A percentile compares a stretch with the other conserved stretches of the same genome.
Evolutionary conservation across 805 yeast genomes (phyloP).

Genomic region (Yamadazyma nakazawae): DNA sequence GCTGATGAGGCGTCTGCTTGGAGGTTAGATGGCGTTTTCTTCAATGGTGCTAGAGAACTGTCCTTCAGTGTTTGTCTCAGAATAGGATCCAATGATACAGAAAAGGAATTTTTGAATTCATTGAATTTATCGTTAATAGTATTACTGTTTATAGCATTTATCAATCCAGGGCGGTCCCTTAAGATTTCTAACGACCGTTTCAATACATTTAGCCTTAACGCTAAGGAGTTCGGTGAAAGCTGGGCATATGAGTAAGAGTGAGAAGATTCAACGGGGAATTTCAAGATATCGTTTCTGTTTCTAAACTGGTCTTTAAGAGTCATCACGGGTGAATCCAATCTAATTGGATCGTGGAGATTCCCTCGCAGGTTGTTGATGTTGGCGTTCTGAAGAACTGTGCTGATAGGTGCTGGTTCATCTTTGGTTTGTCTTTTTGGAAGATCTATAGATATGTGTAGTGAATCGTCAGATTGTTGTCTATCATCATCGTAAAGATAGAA

Average conservation of each 20-base stretch:
- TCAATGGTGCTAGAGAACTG: not conserved
- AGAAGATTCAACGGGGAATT: constrained; percentile 74
- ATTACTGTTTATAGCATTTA: constrained; percentile 20
- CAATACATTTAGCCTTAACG: constrained; percentile 69
- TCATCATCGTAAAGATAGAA: constrained; percentile 9
- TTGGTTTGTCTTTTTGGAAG: constrained; percentile 5
- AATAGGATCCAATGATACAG: not conserved
- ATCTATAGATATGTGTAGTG: not conserved
- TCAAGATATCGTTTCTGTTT: constrained; percentile 40
- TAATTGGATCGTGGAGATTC: constrained; percentile 1
- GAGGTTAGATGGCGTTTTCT: constrained; percentile 27
- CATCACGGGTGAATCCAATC: constrained; percentile 15
- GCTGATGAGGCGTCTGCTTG: constrained; percentile 46
- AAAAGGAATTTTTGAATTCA: constrained; percentile 1
- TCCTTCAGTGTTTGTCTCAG: constrained; percentile 1
- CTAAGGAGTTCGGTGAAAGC: constrained; percentile 74
- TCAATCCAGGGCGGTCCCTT: constrained; percentile 56
- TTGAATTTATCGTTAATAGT: not conserved
- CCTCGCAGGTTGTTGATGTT: constrained; percentile 1
- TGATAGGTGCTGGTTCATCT: not conserved
- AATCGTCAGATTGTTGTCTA: constrained; percentile 2
- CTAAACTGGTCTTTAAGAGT: constrained; percentile 12
- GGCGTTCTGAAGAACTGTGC: not conserved
- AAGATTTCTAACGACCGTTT: constrained; percentile 74
- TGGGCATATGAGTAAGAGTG: constrained; percentile 85